Evolutionary conservation across 2,329 filamentous ascomycete genomes (phyloP), one percentile per base, ranked within the genome.

Genomic region (Chaetomium strumarium): DNA sequence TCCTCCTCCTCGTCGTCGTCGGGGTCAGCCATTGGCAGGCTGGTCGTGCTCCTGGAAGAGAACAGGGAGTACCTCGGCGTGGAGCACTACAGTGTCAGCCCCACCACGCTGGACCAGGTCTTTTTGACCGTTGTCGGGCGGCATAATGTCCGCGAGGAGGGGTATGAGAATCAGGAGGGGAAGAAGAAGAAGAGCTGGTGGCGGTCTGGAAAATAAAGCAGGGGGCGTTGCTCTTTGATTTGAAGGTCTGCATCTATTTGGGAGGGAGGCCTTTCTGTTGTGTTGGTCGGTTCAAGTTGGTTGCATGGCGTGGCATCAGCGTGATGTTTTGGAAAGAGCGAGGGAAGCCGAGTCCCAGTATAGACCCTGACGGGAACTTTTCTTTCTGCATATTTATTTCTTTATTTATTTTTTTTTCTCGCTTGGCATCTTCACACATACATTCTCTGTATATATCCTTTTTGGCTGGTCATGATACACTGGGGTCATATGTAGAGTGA

Each of bases 51-150:
- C 38, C 73, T 95, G 1, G 91, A 96, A 68, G 80, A 83, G 60
- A 76, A 84, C 56, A 87, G 85, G 62, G 72, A 81, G 17, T 68
- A 70, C 5, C 68, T 96, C 29, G 87, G 87, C 0, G 78, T 96
- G 44, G 85, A 89, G 66, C 89, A 95, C 68, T 96, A 92, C 69
- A 90, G 86, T 46, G 89, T 96, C 58, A 87, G 82, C 53, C 88
- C 89, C 20, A 93, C 90, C 16, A 95, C 89, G 14, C 72, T 96
- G 39, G 91, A 96, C 65, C 88, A 96, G 68, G 90, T 96, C 0
- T 96, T 96, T 69, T 69, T 96, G 66, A 79, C 79, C 24, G 93
- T 96, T 64, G 90, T 96, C 0, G 84, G 85, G 1, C 80, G 83
- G 67, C 86, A 95, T 66, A 83, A 90, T 66, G 79, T 92, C 7